Conservation (phyloP, 2,329 filamentous ascomycete genomes). For the Diplocarpon mali region DNA sequence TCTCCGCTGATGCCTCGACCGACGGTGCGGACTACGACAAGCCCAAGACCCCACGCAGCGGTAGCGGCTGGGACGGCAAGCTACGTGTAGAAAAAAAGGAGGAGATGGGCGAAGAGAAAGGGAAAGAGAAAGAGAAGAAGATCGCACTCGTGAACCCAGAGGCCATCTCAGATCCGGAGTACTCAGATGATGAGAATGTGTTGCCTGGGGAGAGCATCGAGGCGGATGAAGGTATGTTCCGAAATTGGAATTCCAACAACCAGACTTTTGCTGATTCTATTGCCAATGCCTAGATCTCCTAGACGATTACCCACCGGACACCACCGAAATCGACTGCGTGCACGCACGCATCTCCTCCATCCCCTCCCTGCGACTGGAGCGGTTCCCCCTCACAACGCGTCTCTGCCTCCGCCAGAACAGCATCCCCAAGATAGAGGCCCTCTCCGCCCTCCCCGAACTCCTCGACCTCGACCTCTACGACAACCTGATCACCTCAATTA, state of each 20-base stretch:
- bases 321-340: conserved; percentile 77
- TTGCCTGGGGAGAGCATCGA: conserved; percentile 63
- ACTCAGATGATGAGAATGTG: conserved; percentile 63
- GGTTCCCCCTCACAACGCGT: conserved; percentile 65
- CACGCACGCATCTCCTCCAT: conserved; percentile 78
- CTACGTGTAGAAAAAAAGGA: conserved; percentile 61
- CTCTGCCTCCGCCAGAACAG: conserved; percentile 89
- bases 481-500: conserved; percentile 82
- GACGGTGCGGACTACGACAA: conserved; percentile 21
- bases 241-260: neutral
- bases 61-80: conserved; percentile 76
- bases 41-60: conserved; percentile 33
- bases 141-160: conserved; percentile 58
- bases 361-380: conserved; percentile 64
- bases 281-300: conserved; percentile 40
- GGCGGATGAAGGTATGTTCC: conserved; percentile 61
- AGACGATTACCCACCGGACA: conserved; percentile 47
- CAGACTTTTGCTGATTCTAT: neutral
- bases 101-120: conserved; percentile 28
- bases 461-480: conserved; percentile 91
- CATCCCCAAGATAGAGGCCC: conserved; percentile 68
- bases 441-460: conserved; percentile 59
- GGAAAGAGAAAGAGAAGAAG: too few species aligned
- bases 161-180: conserved; percentile 73
- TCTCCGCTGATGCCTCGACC: conserved; percentile 17